Evolutionary conservation across 1,284 basidiomycete species (phyloP).

Genomic region (Ganoderma lingzhi): DNA sequence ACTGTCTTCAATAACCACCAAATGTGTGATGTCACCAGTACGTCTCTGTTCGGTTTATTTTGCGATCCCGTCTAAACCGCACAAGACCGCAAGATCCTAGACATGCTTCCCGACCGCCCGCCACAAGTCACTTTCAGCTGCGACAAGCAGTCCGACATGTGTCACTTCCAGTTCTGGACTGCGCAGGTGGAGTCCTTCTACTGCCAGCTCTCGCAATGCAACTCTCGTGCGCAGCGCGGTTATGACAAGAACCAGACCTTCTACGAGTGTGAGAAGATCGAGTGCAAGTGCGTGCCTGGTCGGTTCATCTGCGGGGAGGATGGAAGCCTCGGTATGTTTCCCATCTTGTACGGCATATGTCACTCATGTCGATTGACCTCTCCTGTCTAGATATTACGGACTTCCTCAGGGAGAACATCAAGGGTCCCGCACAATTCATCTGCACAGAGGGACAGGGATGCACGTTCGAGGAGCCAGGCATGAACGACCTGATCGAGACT

Average conservation of each 20-base stretch:
- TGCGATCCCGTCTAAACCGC: background rate
- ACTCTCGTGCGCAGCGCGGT: constrained; percentile 55
- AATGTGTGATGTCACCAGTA: constrained; percentile 98
- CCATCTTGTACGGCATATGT: background rate
- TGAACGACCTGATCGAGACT: constrained; percentile 94
- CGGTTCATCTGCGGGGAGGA: constrained; percentile 96
- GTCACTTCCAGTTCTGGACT: constrained; percentile 98
- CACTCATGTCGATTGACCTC: background rate
- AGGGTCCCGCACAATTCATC: constrained; percentile 89
- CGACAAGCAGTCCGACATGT: constrained; percentile 64
- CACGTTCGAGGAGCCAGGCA: constrained; percentile 93
- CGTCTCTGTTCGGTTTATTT: constrained; percentile 40
- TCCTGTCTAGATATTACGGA: constrained; percentile 87
- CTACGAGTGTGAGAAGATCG: constrained; percentile 85
- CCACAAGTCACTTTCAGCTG: constrained; percentile 98
- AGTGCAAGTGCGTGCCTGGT: constrained; percentile 91
- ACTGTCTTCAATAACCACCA: constrained; percentile 95
- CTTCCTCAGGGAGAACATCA: constrained; percentile 90
- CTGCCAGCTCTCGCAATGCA: constrained; percentile 82
- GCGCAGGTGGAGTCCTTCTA: constrained; percentile 95
- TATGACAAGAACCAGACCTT: constrained; percentile 78
- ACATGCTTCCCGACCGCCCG: constrained; percentile 86
- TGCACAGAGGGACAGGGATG: constrained; percentile 83
- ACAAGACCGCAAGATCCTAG: constrained; percentile 90
- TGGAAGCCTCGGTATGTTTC: constrained; percentile 86